phyloP scores from a whole-genome alignment of 2,329 filamentous ascomycete species.

The Emergomyces africanus region DNA sequence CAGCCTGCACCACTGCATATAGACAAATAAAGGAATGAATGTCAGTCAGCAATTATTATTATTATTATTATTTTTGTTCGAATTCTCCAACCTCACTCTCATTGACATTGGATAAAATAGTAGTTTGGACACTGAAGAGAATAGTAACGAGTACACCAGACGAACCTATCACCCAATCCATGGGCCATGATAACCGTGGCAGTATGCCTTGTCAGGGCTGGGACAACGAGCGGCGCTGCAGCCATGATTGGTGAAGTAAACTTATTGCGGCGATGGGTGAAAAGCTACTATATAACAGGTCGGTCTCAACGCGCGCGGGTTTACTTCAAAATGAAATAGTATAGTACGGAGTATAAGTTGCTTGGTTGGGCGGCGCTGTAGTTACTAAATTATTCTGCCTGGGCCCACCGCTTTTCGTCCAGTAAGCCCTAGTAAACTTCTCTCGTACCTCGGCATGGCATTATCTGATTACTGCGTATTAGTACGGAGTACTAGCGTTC shows the following conservation, averaged over 20 bases:
- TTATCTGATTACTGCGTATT: too few species aligned
- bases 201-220: slow-evolving; percentile 71
- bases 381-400: background rate
- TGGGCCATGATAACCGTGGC: slow-evolving; percentile 92
- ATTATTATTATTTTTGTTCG: background rate
- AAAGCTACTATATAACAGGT: background rate
- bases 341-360: background rate
- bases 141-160: slow-evolving; percentile 1
- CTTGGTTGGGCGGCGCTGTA: too few species aligned
- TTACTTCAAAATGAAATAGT: too few species aligned
- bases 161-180: slow-evolving; percentile 76
- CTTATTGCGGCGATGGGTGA: background rate
- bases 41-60: background rate
- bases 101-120: background rate
- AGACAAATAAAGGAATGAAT: background rate
- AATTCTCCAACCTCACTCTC: background rate
- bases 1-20: slow-evolving; percentile 35
- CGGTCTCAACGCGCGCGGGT: background rate
- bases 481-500: background rate
- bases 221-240: slow-evolving; percentile 53
- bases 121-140: too few species aligned
- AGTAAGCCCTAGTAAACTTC: too few species aligned
- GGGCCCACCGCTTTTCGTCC: background rate
- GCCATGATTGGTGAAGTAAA: slow-evolving; percentile 4
- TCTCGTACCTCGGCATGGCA: background rate